A percentile compares a stretch with the other conserved stretches of the same genome.
Evolutionary conservation across 73 alveolate genomes (phyloP).

Genomic region (Blepharisma japonicum): DNA sequence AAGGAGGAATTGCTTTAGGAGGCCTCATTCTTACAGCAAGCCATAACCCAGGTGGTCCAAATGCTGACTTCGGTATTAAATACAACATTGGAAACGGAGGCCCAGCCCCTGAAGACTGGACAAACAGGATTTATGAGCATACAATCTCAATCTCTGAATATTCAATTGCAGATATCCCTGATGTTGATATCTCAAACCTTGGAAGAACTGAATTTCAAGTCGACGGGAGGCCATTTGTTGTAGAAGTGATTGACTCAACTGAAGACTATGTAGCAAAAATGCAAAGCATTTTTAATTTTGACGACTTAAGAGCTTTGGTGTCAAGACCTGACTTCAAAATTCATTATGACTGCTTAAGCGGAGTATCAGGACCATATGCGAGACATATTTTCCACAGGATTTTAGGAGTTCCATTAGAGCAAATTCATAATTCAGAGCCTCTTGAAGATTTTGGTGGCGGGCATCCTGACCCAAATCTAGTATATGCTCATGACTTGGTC

Average conservation of each 20-base stretch:
- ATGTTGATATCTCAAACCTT: conserved; percentile 54
- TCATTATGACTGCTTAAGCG: conserved; percentile 94
- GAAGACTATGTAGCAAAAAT: conserved; percentile 84
- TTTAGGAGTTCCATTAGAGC: conserved; percentile 74
- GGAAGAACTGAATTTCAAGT: conserved; percentile 55
- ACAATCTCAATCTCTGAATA: conserved; percentile 63
- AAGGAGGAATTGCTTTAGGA: conserved; percentile 85
- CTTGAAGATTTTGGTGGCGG: conserved; percentile 95
- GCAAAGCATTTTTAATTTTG: conserved; percentile 91
- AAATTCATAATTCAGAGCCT: conserved; percentile 77
- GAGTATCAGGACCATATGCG: conserved; percentile 98
- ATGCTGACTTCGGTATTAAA: conserved; percentile 96
- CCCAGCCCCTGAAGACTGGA: conserved; percentile 95
- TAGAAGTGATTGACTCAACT: conserved; percentile 77
- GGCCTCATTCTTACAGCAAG: conserved; percentile 98
- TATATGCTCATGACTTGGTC: conserved; percentile 90
- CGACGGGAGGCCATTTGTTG: conserved; percentile 36
- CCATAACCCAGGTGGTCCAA: conserved; percentile 99
- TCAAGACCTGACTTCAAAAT: conserved; percentile 84
- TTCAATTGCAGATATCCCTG: conserved; percentile 62
- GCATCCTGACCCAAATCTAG: conserved; percentile 98
- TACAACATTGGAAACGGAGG: conserved; percentile 96
- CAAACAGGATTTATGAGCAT: conserved; percentile 76
- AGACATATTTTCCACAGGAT: conserved; percentile 73
- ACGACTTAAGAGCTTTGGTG: conserved; percentile 73